Base-by-base conservation (phyloP, 352 stramenopile species). In the Phytophthora sp. region DNA sequence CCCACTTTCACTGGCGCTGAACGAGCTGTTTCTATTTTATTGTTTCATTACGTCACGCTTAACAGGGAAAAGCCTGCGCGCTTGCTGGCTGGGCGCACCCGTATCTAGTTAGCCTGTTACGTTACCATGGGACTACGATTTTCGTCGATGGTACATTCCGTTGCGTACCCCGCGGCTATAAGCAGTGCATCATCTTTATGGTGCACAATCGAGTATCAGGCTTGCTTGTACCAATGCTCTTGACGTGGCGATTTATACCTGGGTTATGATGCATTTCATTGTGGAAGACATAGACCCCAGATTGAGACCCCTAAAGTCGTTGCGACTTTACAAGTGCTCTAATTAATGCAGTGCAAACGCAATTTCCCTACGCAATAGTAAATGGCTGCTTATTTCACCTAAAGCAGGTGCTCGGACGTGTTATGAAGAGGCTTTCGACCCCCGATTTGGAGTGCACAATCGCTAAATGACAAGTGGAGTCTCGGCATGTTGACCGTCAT, bases 401-500 rank as follows among this genome's bases (percentile, higher is more conserved):
- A 2, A 33, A 33, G 29, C 29, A 33, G 33, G 29, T 11, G 29
- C 29, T 33, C 29, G 12, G 29, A 33, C 29, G 29, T 3, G 29
- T 11, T 33, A 33, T 33, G 29, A 33, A 33, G 29, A 2, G 29
- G 29, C 12, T 33, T 33, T 33, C 2, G 29, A 33, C 12, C 29
- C 29, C 29, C 29, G 29, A 41, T 1, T 8, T 9, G 15, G 33
- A 41, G 33, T 41, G 33, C 15, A 18, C 9, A 1, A 41, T 41
- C 1, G 33, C 33, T 23, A n/a, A n/a, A 8, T 41, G 33, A 41
- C 33, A 8, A 15, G 33, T 6, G 33, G 33, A 2, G 33, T 41
- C 9, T 63, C 11, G 56, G 51, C 24, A 42, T 56, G 23, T 24
- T 63, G 9, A 56, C 42, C 2, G 44, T 63, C 9, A 12, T 56